Percentiles rank a stretch among this genome's conserved stretches.
Conservation (phyloP, 345 rosid genomes). For the Salix arbutifolia region DNA sequence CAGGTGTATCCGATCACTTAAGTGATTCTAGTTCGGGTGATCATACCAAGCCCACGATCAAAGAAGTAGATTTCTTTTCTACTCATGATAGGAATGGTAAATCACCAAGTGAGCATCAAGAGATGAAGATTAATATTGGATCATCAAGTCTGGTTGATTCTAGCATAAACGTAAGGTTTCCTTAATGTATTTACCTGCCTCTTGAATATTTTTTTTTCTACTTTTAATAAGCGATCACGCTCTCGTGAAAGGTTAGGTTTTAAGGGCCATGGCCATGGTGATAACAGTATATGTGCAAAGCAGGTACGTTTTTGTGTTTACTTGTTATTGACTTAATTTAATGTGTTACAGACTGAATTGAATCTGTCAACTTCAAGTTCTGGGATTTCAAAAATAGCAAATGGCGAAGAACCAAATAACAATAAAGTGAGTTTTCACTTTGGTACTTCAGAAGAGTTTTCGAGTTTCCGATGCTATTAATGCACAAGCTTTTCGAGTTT, state of each 20-base stretch:
- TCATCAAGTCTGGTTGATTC: constrained; percentile 37
- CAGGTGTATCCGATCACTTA: constrained; percentile 17
- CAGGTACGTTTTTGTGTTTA: neutral
- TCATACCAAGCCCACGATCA: constrained; percentile 34
- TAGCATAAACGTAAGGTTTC: constrained; percentile 49
- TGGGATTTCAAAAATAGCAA: constrained; percentile 30
- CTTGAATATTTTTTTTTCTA: neutral
- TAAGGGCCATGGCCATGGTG: neutral
- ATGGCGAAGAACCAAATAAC: constrained; percentile 32
- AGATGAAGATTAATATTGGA: constrained; percentile 7
- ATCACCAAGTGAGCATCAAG: constrained; percentile 2
- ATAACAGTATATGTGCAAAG: neutral
- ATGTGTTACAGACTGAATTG: constrained; percentile 48
- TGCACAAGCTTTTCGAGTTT: neutral
- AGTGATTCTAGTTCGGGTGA: constrained; percentile 13
- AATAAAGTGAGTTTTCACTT: constrained; percentile 39
- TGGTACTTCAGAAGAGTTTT: neutral
- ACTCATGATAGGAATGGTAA: constrained; percentile 1
- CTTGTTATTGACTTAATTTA: neutral
- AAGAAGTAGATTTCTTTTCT: constrained; percentile 86
- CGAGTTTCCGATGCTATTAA: neutral
- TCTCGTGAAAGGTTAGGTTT: neutral
- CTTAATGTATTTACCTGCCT: neutral
- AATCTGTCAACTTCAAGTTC: constrained; percentile 42
- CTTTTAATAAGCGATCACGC: neutral